Base-by-base conservation (phyloP, 345 rosid species). In the Salix exigua region DNA sequence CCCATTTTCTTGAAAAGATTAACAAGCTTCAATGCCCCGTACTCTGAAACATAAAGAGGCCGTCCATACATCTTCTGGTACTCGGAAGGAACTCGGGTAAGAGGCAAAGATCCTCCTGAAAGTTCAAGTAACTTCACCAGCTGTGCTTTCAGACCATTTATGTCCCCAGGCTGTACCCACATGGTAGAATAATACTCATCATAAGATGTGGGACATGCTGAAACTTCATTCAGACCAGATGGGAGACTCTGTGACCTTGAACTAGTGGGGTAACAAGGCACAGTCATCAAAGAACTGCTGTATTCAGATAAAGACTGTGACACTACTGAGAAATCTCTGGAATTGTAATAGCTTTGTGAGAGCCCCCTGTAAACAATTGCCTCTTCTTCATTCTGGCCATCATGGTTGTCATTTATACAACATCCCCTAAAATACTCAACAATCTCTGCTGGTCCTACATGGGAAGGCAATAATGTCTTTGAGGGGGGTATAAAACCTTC, bases 151-250 rank as follows among this genome's bases (percentile, higher is more conserved):
- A 96, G 74, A 53, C 99, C 97, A 30, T 89, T 91, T 23, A 93
- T 73, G 78, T 92, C 98, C 58, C 99, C 99, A 2, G 98, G 99
- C 69, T 91, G 96, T 6, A 92, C 94, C 96, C 97, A 93, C 91
- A 88, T 85, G 2, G 86, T 78, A 0, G 90, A 81, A 84, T 89
- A 90, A 84, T 79, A 87, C 51, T 85, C 89, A 78, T 93, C 97
- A 66, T 71, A 85, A 73, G 86, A 79, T 72, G 50, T 75, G 37
- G 83, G 80, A 75, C 79, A 88, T 42, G 74, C 80, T 5, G 84
- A 35, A 65, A 67, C 82, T 83, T 94, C 94, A 48, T 82, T 87
- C 65, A 84, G 26, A 53, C 83, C 89, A 67, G 87, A 71, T 66
- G 93, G 96, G 58, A 87, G 88, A 82, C 91, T 86, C 61, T 84